Evolutionary conservation across 2,329 filamentous ascomycete genomes (phyloP).

Genomic region (Fusarium agapanthi): DNA sequence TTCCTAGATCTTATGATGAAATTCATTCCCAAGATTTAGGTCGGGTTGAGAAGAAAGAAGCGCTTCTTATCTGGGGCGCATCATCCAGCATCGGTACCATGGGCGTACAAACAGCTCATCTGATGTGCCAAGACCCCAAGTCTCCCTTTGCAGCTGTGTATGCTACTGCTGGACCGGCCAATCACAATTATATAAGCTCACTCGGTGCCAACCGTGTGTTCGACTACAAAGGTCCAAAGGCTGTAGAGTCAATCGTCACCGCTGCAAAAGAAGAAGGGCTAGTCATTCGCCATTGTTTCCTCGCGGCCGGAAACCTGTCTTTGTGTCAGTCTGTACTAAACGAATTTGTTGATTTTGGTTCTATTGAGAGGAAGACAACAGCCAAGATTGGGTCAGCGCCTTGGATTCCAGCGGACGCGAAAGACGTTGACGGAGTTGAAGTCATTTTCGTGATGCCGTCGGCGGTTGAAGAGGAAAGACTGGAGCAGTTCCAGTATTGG

Average conservation of each 20-base stretch:
- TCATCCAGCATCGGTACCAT: slow-evolving; percentile 57
- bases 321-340: slow-evolving; percentile 51
- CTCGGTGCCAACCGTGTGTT: slow-evolving; percentile 53
- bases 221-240: slow-evolving; percentile 49
- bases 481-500: slow-evolving; percentile 52
- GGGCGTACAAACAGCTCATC: slow-evolving; percentile 51
- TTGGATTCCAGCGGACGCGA: slow-evolving; percentile 41
- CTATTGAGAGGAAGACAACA: not conserved
- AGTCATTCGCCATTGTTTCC: slow-evolving; percentile 52
- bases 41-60: slow-evolving; percentile 39
- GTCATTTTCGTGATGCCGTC: slow-evolving; percentile 51
- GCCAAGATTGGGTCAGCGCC: slow-evolving; percentile 52
- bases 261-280: slow-evolving; percentile 49
- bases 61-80: slow-evolving; percentile 55
- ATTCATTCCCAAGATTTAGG: not conserved
- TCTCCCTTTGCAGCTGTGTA: slow-evolving; percentile 52
- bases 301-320: slow-evolving; percentile 49
- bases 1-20: slow-evolving; percentile 38
- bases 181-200: slow-evolving; percentile 46
- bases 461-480: slow-evolving; percentile 44
- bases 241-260: slow-evolving; percentile 46
- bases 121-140: slow-evolving; percentile 46
- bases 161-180: slow-evolving; percentile 49
- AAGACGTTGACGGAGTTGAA: slow-evolving; percentile 47
- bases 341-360: slow-evolving; percentile 35